A percentile compares a stretch with the other conserved stretches of the same genome.
Evolutionary conservation across 768 basidiomycete species (phyloP).

Genomic region (Tylopilus plumbeoviolaceoides): DNA sequence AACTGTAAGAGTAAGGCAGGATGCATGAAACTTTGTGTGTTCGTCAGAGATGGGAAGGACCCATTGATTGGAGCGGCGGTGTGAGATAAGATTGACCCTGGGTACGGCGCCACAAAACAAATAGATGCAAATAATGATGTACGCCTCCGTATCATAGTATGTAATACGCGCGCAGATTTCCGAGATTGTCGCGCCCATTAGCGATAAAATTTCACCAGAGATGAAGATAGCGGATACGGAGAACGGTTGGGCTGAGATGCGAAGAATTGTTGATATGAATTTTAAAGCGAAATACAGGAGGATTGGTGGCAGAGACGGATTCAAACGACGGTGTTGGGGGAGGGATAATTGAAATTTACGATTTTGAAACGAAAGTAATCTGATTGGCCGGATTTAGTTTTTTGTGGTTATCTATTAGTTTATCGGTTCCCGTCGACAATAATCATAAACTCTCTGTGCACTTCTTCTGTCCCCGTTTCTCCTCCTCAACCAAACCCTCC

Average conservation of each 20-base stretch:
- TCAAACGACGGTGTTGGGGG: neutral
- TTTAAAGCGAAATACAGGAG: neutral
- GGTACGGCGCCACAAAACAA: constrained; percentile 23
- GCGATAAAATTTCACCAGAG: constrained; percentile 26
- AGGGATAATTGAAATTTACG: constrained; percentile 18
- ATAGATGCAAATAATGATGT: constrained; percentile 17
- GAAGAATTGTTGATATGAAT: neutral
- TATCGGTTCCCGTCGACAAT: constrained; percentile 36
- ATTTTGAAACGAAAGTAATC: constrained; percentile 31
- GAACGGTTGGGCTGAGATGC: neutral
- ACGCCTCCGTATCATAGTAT: constrained; percentile 20
- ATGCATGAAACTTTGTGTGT: neutral
- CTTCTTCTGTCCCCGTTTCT: constrained; percentile 26
- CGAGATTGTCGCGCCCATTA: constrained; percentile 25
- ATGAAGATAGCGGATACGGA: constrained; percentile 11
- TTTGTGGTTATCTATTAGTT: constrained; percentile 35
- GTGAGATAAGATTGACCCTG: constrained; percentile 34
- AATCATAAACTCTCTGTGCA: constrained; percentile 33
- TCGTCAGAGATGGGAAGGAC: constrained; percentile 11
- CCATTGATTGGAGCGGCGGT: constrained; percentile 6
- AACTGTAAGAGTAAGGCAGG: neutral
- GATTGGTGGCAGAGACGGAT: neutral
- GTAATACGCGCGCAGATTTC: constrained; percentile 30
- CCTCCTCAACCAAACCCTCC: constrained; percentile 17
- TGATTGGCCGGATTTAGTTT: constrained; percentile 34